Evolutionary conservation across 768 basidiomycete species (phyloP), one percentile per base, ranked within the genome.

Genomic region (Pleurotus citrinopileatus): DNA sequence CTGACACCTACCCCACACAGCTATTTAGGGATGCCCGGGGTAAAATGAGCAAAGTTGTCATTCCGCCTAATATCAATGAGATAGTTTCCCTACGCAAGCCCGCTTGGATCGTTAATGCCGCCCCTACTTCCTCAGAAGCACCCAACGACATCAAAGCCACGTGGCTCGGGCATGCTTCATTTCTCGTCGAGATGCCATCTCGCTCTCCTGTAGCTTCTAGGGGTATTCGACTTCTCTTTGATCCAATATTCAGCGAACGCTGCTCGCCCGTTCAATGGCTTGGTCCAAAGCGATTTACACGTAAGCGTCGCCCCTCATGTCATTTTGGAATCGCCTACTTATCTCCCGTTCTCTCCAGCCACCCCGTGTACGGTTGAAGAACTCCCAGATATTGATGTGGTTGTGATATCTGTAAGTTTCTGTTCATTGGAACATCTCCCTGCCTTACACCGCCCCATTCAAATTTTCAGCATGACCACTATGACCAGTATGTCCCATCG

Each of bases 371-470:
- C 71, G 17, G 71, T 83, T 20, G 71, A 78, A 40, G 80, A 84
- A 3, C 70, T 86, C 42, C 84, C 85, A 1, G 77, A 83, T 38
- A 62, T 87, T 15, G 84, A 87, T 60, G 77, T 76, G n/a, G 73
- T 87, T 27, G 77, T 83, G 4, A 82, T 86, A 51, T 82, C 79
- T 66, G 83, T 75, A 67, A 65, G 74, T 63, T 20, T 23, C 13
- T 19, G 20, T 54, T 32, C 32, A 36, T n/a, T n/a, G 53, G 22
- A 6, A 8, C n/a, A 1, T 8, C 15, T 27, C 17, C 28, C 20
- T 13, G 26, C 2, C 37, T 29, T 27, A 25, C 4, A 26, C 9
- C 17, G 15, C 27, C 36, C 23, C 36, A 0, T 32, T 2, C 40
- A 22, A 32, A 37, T 42, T 57, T 23, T 13, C 48, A 76, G 73